Base-by-base conservation (phyloP, 176 grass and related monocot species). In the Alopecurus myosuroides region DNA sequence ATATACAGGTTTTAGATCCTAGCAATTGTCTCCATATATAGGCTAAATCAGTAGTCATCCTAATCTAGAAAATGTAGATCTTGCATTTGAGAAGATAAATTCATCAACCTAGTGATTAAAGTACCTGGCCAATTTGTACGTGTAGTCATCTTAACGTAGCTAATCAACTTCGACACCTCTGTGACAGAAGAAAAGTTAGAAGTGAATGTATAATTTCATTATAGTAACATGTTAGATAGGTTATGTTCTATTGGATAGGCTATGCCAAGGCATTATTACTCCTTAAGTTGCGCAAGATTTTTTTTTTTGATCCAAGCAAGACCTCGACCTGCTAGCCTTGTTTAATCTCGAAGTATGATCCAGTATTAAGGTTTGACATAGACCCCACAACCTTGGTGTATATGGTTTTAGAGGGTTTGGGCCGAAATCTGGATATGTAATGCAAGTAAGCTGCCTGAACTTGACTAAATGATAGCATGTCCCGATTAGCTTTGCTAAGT, bases 211-310 rank as follows among this genome's bases (percentile, higher is more conserved):
- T 56, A 86, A 82, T 78, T 86, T 44, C 82, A 77, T 35, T 42
- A 11, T 41, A 33, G 71, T 78, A 74, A 83, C 79, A 22, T 86
- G 55, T 78, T 86, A 83, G 79, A 83, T 70, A 52, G 15, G 78
- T 86, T 82, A 65, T 86, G 41, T 86, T 74, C 82, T 53, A 82
- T 71, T 86, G 51, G 34, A 86, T 89, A 77, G 72, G 71, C 74
- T 34, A 14, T 81, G 50, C 70, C 74, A 85, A 76, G 81, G 35
- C 82, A 85, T 80, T 61, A 85, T 80, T 61, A n/a, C 26, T 73
- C 79, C 42, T 65, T 83, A 86, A 83, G 15, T 49, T 58, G 77
- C 68, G 74, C 53, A 86, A 78, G 37, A n/a, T 71, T 42, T 40
- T 40, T 9, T 40, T 40, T 6, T 6, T 9, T 82, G 50, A 77